Conservation (phyloP, 352 stramenopile genomes). For the Phytopythium helicoides region DNA sequence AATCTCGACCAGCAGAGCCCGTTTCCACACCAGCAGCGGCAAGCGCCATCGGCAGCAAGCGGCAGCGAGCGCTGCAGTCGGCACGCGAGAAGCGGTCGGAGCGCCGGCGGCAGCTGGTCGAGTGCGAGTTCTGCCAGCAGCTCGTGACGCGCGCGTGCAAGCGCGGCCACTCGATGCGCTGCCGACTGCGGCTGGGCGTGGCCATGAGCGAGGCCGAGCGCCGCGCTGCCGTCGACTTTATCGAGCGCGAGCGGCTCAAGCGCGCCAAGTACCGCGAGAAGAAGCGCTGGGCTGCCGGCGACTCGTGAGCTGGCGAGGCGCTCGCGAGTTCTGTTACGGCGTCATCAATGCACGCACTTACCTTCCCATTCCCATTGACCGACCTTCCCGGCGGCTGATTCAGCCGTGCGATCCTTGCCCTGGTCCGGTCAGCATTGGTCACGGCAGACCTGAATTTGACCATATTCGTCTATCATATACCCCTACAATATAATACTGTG, state of each 20-base stretch:
- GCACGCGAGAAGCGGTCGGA: neutral
- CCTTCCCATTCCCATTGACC: no score
- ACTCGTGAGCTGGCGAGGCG: neutral
- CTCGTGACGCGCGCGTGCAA: conserved; percentile 1
- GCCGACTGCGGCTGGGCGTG: conserved; percentile 2
- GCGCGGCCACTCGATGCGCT: conserved; percentile 4
- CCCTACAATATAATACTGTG: no score
- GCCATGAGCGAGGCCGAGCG: neutral
- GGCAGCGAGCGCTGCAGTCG: neutral
- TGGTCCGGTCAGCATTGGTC: no score
- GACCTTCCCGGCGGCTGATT: no score
- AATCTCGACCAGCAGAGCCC: neutral
- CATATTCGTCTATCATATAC: no score
- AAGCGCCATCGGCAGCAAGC: neutral
- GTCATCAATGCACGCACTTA: no score
- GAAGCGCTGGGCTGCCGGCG: neutral
- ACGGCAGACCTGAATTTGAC: no score
- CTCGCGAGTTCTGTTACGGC: no score
- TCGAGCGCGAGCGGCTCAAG: conserved; percentile 2
- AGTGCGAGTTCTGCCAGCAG: conserved; percentile 5
- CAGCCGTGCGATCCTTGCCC: no score
- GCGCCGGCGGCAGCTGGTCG: conserved; percentile 1
- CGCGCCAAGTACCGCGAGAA: conserved; percentile 1
- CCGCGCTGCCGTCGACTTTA: neutral
- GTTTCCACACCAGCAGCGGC: no score